Evolutionary conservation across 306 rosid species (phyloP), one percentile per base, ranked within the genome.

Genomic region (Canavalia ensiformis): DNA sequence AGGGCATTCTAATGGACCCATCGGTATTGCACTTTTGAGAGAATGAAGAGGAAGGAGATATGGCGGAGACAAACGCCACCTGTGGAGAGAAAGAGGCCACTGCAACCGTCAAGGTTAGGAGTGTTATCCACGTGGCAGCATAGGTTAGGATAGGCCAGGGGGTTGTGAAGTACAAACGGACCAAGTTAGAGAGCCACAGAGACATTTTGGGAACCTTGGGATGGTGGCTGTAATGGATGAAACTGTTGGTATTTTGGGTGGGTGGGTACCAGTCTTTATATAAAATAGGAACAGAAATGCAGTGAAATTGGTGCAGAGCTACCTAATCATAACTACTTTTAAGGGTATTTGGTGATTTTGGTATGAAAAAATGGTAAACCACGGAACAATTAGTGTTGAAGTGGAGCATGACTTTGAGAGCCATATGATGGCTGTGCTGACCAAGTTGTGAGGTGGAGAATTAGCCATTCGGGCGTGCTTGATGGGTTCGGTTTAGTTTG

Each of bases 41-140:
- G 90, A 90, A 89, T 4, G 86, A 72, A 30, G 97, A 89, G 6
- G 88, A 75, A 4, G 96, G 81, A 0, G 95, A 86, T 59, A 93
- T 87, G 11, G 95, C 93, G 0, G 91, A 83, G 11, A 90, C 92
- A 46, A 93, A 95, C 2, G 96, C 95, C 11, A 86, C 80, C 83
- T 95, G 97, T 12, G 94, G 92, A 0, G 96, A 81, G 68, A 93
- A 85, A 30, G 98, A 88, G 5, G 93, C 95, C 10, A 87, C 78
- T 3, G 92, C 93, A 74, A 91, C 98, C 18, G 88, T 86, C n/a
- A 91, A 35, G 11, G 90, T 86, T 5, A 95, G 82, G 2, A 92
- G 82, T 4, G 82, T 62, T 0, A 90, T 90, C 99, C 99, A 93
- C 4, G 82, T 72, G 49, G 86, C 82, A 5, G 97, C 92, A 78